Percentiles rank a stretch among this genome's conserved stretches.
These are phyloP conservation scores for Fusarium lyarnte DNA, from an alignment of 2,329 filamentous ascomycete species.

Conservation along the genomic window DNA sequence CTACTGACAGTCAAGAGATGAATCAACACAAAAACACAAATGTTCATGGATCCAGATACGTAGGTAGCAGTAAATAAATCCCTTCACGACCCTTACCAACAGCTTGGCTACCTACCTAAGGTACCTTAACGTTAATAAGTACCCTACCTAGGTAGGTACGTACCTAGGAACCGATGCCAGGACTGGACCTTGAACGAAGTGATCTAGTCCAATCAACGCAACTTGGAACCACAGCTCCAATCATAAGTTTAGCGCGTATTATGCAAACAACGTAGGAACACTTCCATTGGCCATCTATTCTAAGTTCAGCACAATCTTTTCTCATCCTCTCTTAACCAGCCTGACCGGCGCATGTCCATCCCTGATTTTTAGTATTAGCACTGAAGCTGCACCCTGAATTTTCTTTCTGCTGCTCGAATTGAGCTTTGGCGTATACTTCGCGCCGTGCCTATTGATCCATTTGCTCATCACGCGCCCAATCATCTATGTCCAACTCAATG, in stretches of 20 bases:
- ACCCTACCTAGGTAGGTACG: no score
- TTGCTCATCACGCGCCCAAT: slow-evolving; percentile 60
- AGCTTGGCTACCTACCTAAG: no score
- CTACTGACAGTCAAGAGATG: background rate
- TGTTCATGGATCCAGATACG: background rate
- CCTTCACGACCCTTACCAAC: background rate
- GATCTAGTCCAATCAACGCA: background rate
- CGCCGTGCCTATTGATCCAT: slow-evolving; percentile 60
- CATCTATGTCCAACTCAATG: slow-evolving; percentile 75
- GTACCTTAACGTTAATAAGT: no score
- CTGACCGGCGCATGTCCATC: slow-evolving; percentile 71
- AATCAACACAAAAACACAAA: background rate
- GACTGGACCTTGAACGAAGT: background rate
- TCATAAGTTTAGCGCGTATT: background rate
- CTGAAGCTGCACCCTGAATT: slow-evolving; percentile 64
- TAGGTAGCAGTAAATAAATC: background rate
- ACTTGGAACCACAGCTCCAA: background rate
- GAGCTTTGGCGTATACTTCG: slow-evolving; percentile 69
- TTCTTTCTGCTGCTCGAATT: slow-evolving; percentile 61
- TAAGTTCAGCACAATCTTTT: slow-evolving; percentile 67
- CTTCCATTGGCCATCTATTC: background rate
- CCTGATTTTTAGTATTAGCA: slow-evolving; percentile 78
- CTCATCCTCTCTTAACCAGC: slow-evolving; percentile 74
- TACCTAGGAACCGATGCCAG: background rate
- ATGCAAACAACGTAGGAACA: background rate